Base-by-base conservation (phyloP, 805 yeast genomes). In the Cyberlindnera petersonii region DNA sequence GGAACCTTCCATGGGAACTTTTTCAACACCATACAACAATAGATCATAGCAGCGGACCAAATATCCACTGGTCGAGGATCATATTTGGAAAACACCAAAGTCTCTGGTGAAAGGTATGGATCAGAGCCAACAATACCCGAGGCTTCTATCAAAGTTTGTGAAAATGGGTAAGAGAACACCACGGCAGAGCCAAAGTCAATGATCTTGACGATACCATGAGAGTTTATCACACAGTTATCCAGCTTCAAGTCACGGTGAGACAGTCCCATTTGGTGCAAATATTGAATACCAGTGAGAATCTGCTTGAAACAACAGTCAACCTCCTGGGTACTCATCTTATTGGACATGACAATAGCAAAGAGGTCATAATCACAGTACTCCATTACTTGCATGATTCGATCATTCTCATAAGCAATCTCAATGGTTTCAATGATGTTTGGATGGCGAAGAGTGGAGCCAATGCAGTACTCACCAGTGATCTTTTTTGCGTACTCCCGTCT, bases 1-100 rank as follows among this genome's bases (percentile, higher is more conserved):
- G 97, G 96, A 7, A 86, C 86, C 58, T 86, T 87, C 96, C 96
- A 88, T 8, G 96, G 96, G 64, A 88, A 88, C 64, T 87, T 84
- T 57, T 86, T 82, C 59, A 88, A 69, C 43, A 86, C 76, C 96
- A 88, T 87, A 66, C 96, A 88, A 50, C 95, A 86, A 62, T 84
- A 85, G 34, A 88, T 85, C 43, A 88, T 86, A 8, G 95, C 96
- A 24, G 79, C 79, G 6, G 95, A 85, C 97, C 97, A 88, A 32
- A 88, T 77, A 65, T 88, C 97, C 6, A 88, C 95, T 1, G 96
- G 95, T 48, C 95, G 73, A 13, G 96, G 96, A 58, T 86, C 94
- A 56, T 88, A 88, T 46, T 82, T 81, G 49, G 77, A 69, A 58
- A 85, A 82, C 9, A 86, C 84, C 46, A 89, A 76, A 7, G 86